Base-by-base conservation (phyloP, 805 yeast species). In the Cyberlindnera misumaiensis region DNA sequence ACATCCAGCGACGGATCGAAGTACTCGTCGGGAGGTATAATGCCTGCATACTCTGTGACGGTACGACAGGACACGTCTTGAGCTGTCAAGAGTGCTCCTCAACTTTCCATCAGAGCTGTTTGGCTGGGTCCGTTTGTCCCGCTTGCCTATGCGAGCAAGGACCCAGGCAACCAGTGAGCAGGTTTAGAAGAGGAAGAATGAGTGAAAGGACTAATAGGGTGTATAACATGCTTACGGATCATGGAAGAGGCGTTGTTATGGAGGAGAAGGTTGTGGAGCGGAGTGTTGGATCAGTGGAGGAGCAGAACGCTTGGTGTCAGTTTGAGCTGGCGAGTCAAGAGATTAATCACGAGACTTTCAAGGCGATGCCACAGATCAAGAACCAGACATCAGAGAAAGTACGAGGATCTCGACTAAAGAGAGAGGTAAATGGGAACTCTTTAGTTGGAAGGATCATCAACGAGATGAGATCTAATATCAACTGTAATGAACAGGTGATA, bases 91-190 rank as follows among this genome's bases (percentile, higher is more conserved):
- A 47, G 4, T 70, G 75, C 39, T 62, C 64, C 3, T 57, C 67
- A 4, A 47, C 54, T 3, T 70, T 68, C 48, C 77, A 72, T 45
- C 51, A 48, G 15, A 32, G 42, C 6, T 72, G 77, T 42, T 52
- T 72, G 13, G 72, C 70, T 3, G 30, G 60, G 1, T 33, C 44
- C 1, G 55, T 55, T 41, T 73, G 79, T 48, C 77, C 77, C n/a
- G 62, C 70, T 43, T 73, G 79, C 47, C 75, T 68, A 40, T 52
- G 55, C 39, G 59, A 56, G 25, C 75, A 70, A 50, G 67, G 39
- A 22, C 36, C n/a, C 18, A 40, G 28, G 12, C 41, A 42, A 13
- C 43, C 51, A 12, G 47, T 52, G 14, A 46, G 50, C 15, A 29
- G 38, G n/a, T 49, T 46, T 33, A 44, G 58, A 43, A 41, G 53